Evolutionary conservation across 179 eudicot species (phyloP), one percentile per base, ranked within the genome.

Genomic region (Carnegiea gigantea): DNA sequence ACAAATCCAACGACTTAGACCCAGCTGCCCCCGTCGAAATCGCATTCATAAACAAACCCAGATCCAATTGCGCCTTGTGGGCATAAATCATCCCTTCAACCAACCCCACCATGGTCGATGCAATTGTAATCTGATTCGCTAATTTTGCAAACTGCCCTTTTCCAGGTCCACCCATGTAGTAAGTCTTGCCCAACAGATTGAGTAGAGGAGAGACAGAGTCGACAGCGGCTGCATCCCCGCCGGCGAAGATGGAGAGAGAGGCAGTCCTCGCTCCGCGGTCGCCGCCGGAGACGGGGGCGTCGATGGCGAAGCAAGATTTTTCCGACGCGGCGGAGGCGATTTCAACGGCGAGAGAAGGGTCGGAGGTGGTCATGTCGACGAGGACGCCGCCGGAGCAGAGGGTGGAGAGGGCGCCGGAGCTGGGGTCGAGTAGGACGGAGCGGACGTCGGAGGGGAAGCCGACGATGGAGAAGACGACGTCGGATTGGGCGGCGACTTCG

Each of bases 201-300:
- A 96, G 84, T 6, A 96, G 57, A 0, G 99, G 96, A 3, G 80
- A 73, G 8, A 96, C 73, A 0, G 86, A 73, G 1, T 51, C 3
- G 0, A 96, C 86, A 0, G 86, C 78, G 13, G 73, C 4, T 14
- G 83, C 81, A 0, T 95, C 97, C 17, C 99, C 99, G 8, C 99
- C 99, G 51, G 98, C 94, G 84, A 96, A 96, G 57, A 96, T 96
- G 0, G 98, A 88, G 4, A 96, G 88, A 0, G 88, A 46, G 11
- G 86, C 98, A 67, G 68, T 75, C 2, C 84, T 86, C 1, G 99
- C 99, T 4, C 98, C 99, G 9, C 90, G 89, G 76, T 92, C 98
- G 5, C 99, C 99, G 54, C 99, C 99, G 68, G 99, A 95, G 8
- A 96, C 98, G 0, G 99, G 99, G 21, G 99, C 99, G 86, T 96